Evolutionary conservation across 345 rosid genomes (phyloP).

Genomic region (Laguncularia racemosa): DNA sequence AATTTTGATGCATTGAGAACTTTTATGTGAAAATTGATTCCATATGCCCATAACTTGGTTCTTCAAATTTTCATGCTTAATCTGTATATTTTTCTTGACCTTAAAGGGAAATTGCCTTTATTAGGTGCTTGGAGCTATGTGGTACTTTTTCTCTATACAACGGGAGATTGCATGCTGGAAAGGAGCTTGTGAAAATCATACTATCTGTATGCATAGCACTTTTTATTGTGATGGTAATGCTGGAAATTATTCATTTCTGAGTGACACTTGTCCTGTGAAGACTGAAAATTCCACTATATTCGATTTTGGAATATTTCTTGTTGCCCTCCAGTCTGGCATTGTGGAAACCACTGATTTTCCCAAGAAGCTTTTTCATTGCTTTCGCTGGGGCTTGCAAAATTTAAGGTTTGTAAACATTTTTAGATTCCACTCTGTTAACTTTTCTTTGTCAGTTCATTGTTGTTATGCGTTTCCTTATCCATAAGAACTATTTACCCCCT

Average conservation of each 20-base stretch:
- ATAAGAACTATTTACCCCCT: no score
- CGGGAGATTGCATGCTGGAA: constrained; percentile 83
- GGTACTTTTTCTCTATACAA: constrained; percentile 77
- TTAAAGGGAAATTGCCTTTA: neutral
- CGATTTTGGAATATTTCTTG: constrained; percentile 54
- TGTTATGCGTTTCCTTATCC: no score
- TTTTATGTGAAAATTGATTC: no score
- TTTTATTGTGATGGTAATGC: constrained; percentile 61
- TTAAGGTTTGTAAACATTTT: constrained; percentile 41
- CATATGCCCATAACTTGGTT: no score
- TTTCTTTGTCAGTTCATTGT: no score
- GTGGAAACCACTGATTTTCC: constrained; percentile 36
- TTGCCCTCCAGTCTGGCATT: constrained; percentile 45
- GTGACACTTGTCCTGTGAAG: constrained; percentile 46
- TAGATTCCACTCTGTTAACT: no score
- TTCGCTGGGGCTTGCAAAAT: constrained; percentile 92
- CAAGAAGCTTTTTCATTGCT: constrained; percentile 71
- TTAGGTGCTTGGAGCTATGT: constrained; percentile 80
- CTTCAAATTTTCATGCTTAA: no score
- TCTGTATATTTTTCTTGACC: neutral
- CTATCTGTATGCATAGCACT: constrained; percentile 37
- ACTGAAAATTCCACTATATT: constrained; percentile 45
- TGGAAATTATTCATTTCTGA: constrained; percentile 1
- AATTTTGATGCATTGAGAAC: no score
- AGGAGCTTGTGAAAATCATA: constrained; percentile 33